Evolutionary conservation across 768 basidiomycete species (phyloP).

Genomic region (Termitomyces titanicus): DNA sequence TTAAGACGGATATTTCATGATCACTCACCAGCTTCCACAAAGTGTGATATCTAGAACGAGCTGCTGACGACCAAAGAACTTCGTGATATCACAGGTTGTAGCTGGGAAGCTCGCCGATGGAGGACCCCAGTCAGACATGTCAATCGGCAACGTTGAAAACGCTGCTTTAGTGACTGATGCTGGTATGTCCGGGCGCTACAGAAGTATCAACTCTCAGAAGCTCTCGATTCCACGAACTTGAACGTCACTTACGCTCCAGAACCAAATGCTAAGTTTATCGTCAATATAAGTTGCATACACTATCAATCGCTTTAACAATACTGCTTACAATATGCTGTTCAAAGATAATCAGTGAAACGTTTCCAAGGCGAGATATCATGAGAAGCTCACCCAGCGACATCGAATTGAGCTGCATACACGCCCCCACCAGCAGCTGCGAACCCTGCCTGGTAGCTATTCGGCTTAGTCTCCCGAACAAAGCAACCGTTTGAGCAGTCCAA

Average conservation of each 20-base stretch:
- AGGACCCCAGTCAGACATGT: slow-evolving; percentile 38
- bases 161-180: slow-evolving; percentile 25
- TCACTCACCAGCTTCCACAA: slow-evolving; percentile 40
- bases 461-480: slow-evolving; percentile 52
- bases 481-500: slow-evolving; percentile 67
- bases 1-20: background rate
- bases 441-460: slow-evolving; percentile 60
- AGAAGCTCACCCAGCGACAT: slow-evolving; percentile 31
- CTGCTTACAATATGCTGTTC: slow-evolving; percentile 24
- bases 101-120: slow-evolving; percentile 39
- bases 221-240: background rate
- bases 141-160: slow-evolving; percentile 27
- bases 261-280: slow-evolving; percentile 34
- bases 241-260: slow-evolving; percentile 38
- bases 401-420: slow-evolving; percentile 73
- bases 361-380: background rate
- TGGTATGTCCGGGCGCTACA: slow-evolving; percentile 35
- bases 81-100: slow-evolving; percentile 35
- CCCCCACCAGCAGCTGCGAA: slow-evolving; percentile 75
- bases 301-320: background rate
- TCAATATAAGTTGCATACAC: background rate
- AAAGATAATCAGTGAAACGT: background rate
- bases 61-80: slow-evolving; percentile 42
- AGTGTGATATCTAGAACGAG: slow-evolving; percentile 53
- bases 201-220: slow-evolving; percentile 16